Percentiles rank a stretch among this genome's conserved stretches.
Conservation (phyloP, 2,329 filamentous ascomycete genomes). For the Metarhizium brunneum region DNA sequence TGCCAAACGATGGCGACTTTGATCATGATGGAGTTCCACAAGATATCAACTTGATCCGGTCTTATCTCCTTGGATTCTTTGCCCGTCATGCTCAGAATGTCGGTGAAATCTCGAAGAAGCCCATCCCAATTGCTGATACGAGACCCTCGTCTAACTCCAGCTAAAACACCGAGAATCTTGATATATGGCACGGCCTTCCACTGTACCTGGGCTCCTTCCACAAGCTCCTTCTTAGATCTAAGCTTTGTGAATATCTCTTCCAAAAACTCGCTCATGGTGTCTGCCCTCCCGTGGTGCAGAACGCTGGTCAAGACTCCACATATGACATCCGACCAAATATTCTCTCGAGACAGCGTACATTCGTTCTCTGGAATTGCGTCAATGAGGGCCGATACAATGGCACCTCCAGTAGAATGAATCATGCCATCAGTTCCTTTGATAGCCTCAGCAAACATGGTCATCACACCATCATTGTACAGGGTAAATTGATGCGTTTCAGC, state of each 20-base stretch:
- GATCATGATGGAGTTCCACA: constrained; percentile 52
- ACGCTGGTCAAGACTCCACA: constrained; percentile 71
- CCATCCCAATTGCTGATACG: constrained; percentile 64
- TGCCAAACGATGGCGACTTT: constrained; percentile 61
- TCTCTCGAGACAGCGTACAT: constrained; percentile 33
- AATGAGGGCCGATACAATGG: constrained; percentile 44
- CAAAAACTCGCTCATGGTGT: constrained; percentile 63
- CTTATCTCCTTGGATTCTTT: constrained; percentile 26
- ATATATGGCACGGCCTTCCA: constrained; percentile 39
- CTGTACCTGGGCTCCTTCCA: constrained; percentile 7
- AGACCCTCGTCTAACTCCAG: constrained; percentile 73
- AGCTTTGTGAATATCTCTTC: constrained; percentile 49
- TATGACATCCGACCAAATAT: constrained; percentile 55
- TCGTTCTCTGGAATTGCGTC: constrained; percentile 40
- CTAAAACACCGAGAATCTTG: constrained; percentile 56
- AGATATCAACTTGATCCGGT: constrained; percentile 25
- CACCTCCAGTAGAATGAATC: constrained; percentile 50
- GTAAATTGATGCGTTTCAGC: constrained; percentile 47
- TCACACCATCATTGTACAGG: constrained; percentile 77
- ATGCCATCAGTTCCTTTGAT: constrained; percentile 52
- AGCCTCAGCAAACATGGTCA: constrained; percentile 86
- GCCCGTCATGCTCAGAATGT: constrained; percentile 39
- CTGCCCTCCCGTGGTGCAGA: constrained; percentile 69
- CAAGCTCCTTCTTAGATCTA: constrained; percentile 25
- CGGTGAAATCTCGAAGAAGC: constrained; percentile 47